These are phyloP conservation scores for Lathyrus sativus DNA, from an alignment of 306 rosid species.

Conservation along the genomic window DNA sequence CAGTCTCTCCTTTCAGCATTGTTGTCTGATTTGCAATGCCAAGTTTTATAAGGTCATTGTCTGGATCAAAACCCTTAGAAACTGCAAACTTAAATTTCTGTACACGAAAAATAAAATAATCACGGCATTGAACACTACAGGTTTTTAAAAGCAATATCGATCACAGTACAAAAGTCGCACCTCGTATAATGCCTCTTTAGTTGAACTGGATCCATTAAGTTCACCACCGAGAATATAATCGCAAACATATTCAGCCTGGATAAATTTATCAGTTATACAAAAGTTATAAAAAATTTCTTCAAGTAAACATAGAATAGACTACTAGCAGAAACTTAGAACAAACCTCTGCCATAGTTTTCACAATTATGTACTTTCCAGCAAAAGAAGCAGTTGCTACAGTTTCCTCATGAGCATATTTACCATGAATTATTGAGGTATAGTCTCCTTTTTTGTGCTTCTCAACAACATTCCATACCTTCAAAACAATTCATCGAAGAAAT, in stretches of 20 bases:
- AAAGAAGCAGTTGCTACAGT: constrained; percentile 96
- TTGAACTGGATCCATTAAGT: constrained; percentile 89
- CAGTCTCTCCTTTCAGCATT: constrained; percentile 98
- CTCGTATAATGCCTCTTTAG: constrained; percentile 79
- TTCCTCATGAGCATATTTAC: constrained; percentile 92
- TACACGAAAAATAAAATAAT: constrained; percentile 31
- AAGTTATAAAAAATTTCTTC: constrained; percentile 18
- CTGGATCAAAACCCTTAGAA: constrained; percentile 87
- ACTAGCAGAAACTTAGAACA: constrained; percentile 36
- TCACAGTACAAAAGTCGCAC: constrained; percentile 40
- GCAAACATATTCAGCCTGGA: constrained; percentile 86
- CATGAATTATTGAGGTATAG: constrained; percentile 88
- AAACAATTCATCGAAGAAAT: constrained; percentile 37
- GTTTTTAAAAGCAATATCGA: constrained; percentile 18
- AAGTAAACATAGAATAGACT: constrained; percentile 5
- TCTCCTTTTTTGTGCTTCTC: constrained; percentile 97
- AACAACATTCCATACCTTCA: constrained; percentile 85
- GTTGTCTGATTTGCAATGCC: constrained; percentile 99
- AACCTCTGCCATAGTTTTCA: constrained; percentile 90
- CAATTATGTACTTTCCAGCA: constrained; percentile 84
- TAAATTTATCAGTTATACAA: constrained; percentile 23
- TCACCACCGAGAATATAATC: constrained; percentile 90
- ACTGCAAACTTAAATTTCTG: constrained; percentile 92
- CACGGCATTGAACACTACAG: constrained; percentile 7
- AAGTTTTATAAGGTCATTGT: constrained; percentile 61